Base-by-base conservation (phyloP, 2,329 filamentous ascomycete genomes). In the Pseudopithomyces chartarum region DNA sequence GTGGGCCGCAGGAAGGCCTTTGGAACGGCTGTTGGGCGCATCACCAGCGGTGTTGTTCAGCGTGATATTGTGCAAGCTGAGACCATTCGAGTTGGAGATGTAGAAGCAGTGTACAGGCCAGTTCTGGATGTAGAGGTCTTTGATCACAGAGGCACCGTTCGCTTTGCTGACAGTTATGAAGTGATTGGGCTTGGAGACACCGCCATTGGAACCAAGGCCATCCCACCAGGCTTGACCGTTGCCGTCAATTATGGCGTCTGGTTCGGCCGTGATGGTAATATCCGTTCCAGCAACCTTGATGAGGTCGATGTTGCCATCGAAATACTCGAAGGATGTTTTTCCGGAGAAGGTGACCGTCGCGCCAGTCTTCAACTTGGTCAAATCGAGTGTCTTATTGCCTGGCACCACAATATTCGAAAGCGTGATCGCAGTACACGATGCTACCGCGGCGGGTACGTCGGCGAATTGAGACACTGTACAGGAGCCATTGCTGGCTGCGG, bases 41-140 rank as follows among this genome's bases (percentile, higher is more conserved):
- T 84, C 80, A 34, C 85, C 85, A 20, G 76, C 84, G 6, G 78
- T 78, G 76, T 87, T 84, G 69, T 87, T 81, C 57, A 87, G 82
- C 19, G 78, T 82, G 62, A 87, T 78, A 38, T 76, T 66, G 22
- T 77, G 2, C 20, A 88, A 57, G 3, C 73, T 74, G 2, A 85
- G 70, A 29, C 74, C 76, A 2, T 67, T 66, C n/a, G 34, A 73
- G 11, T 71, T 67, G 60, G 81, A 77, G 52, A 79, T 73, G 53
- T 66, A 78, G 68, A 85, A 80, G 45, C 73, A 76, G 61, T 85
- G 83, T 0, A 84, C 80, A 1, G 83, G 83, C 7, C 80, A 78
- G 70, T 85, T 84, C 62, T 79, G 71, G 60, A 85, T 78, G 57
- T 80, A 80, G 17, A 85, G 64, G 39, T 78, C 73, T 29, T 71